Percentiles rank a stretch among this genome's conserved stretches.
phyloP scores from a whole-genome alignment of 352 stramenopile species.

The Pythium insidiosum region DNA sequence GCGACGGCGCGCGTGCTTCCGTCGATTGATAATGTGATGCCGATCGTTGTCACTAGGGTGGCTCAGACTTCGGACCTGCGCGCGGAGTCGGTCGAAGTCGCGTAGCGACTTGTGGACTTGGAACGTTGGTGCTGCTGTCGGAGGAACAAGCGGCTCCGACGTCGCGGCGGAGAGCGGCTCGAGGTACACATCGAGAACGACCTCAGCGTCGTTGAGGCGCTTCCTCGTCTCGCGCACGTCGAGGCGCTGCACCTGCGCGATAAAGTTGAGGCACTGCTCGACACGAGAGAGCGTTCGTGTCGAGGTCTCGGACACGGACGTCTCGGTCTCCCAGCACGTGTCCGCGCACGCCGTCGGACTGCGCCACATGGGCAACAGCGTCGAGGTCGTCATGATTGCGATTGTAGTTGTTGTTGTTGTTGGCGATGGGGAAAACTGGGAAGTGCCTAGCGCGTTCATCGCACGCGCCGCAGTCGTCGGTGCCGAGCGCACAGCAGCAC shows the following conservation, averaged over 20 bases:
- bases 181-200: neutral
- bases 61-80: too few species aligned
- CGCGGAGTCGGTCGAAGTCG: neutral
- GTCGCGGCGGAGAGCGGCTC: neutral
- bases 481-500: too few species aligned
- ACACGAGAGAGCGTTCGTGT: neutral
- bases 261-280: neutral
- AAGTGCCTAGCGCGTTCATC: too few species aligned
- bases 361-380: neutral
- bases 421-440: neutral
- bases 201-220: neutral
- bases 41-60: too few species aligned
- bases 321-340: neutral
- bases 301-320: neutral
- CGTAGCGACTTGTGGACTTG: neutral
- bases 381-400: neutral
- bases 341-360: neutral
- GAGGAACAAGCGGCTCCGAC: neutral
- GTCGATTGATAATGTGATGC: too few species aligned
- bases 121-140: too few species aligned
- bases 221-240: neutral
- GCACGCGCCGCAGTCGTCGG: too few species aligned
- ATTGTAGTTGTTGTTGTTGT: neutral
- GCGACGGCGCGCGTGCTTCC: neutral
- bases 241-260: neutral